Evolutionary conservation across 768 basidiomycete genomes (phyloP), one percentile per base, ranked within the genome.

Genomic region (Phylloporus arenicola): DNA sequence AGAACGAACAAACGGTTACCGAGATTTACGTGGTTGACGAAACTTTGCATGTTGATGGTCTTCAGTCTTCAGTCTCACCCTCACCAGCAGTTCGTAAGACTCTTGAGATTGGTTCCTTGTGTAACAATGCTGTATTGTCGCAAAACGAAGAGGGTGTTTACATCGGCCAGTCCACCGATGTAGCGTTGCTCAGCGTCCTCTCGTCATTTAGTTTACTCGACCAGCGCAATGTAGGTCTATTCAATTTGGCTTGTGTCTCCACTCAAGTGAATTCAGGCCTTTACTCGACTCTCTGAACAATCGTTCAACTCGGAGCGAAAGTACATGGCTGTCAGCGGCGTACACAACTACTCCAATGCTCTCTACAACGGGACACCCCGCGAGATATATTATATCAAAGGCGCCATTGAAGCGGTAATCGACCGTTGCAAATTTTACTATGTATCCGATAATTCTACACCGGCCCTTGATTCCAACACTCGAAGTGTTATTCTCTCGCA

Each of bases 291-390:
- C n/a, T 79, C 78, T 10, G 94, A 98, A 64, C 79, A 82, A 42
- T 83, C 94, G 0, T 98, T 98, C 79, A 91, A 79, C 67, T 97
- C 95, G 16, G 94, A 98, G 54, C 79, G 83, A 51, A 97, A 97
- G 68, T 92, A 78, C 67, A 96, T 97, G 90, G 88, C 88, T 13
- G 83, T 97, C 53, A 85, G 83, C 45, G 94, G 94, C 11, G 67
- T 80, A 10, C 82, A 90, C 60, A 38, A 62, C 7, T 43, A 68
- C 13, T 59, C 72, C 43, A 59, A 58, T 19, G 56, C 63, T 6
- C 42, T 58, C 16, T 65, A 64, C 38, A 63, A 58, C 24, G 57
- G 69, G 11, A 65, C 68, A 16, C 62, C 73, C 6, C 76, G 82
- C 12, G 92, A 95, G 62, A 80, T 87, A 68, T 88, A 86, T 66